A percentile compares a stretch with the other conserved stretches of the same genome.
Conservation (phyloP, 1,139 yeast species). For the Scheffersomyces lignicola region DNA sequence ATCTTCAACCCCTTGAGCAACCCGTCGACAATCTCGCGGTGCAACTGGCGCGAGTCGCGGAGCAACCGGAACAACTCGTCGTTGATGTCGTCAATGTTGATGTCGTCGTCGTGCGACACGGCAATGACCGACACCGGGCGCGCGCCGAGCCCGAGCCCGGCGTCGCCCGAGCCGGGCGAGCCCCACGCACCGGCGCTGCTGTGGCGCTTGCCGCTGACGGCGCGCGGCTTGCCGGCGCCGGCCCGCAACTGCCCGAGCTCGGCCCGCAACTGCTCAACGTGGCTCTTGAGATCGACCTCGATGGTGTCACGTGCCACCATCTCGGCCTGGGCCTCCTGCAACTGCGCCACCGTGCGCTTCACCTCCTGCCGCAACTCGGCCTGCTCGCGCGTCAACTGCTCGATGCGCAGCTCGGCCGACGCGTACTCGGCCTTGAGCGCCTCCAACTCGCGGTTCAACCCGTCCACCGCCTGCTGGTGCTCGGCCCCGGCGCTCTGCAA, state of each 20-base stretch:
- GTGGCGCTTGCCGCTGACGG: conserved; percentile 38
- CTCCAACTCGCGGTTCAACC: conserved; percentile 58
- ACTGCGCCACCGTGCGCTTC: conserved; percentile 57
- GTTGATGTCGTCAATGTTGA: conserved; percentile 66
- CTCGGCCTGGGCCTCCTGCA: conserved; percentile 61
- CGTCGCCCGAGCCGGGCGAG: conserved; percentile 28
- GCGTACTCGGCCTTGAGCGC: conserved; percentile 59
- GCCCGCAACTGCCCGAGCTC: conserved; percentile 53
- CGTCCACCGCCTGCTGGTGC: conserved; percentile 52
- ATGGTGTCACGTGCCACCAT: conserved; percentile 64
- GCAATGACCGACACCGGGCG: conserved; percentile 64
- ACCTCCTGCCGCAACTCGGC: conserved; percentile 64
- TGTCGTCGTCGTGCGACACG: conserved; percentile 54
- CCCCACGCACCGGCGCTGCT: conserved; percentile 43
- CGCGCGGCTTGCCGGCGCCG: conserved; percentile 26
- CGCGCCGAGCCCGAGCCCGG: conserved; percentile 39
- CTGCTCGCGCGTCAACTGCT: conserved; percentile 65
- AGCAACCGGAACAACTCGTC: conserved; percentile 71
- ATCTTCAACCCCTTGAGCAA: conserved; percentile 84
- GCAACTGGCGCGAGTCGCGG: conserved; percentile 77
- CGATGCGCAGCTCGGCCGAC: conserved; percentile 62
- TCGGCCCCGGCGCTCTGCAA: conserved; percentile 45
- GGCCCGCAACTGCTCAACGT: conserved; percentile 67
- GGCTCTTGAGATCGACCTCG: conserved; percentile 67
- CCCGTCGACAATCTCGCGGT: conserved; percentile 85